These are phyloP conservation scores for Chytridium lagenaria DNA, from an alignment of 371 early-diverging fungal species.

Conservation along the genomic window DNA sequence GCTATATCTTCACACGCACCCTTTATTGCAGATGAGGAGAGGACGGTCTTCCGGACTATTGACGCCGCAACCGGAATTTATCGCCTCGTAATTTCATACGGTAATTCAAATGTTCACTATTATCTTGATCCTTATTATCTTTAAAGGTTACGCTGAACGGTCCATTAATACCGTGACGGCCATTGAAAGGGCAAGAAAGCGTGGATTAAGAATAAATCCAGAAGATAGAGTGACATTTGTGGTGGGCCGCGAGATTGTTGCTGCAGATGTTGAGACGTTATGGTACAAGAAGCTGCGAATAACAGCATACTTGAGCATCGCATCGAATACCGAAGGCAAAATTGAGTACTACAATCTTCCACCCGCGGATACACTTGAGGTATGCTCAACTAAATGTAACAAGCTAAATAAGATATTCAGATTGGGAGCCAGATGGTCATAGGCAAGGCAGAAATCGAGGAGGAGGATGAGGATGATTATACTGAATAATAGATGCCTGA, in stretches of 20 bases:
- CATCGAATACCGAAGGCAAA: constrained; percentile 44
- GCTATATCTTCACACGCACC: constrained; percentile 42
- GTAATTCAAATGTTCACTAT: constrained; percentile 16
- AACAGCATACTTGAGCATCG: constrained; percentile 31
- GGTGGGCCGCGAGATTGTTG: constrained; percentile 46
- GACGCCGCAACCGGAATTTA: constrained; percentile 51
- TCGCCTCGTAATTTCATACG: constrained; percentile 51
- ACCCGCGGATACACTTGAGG: constrained; percentile 46
- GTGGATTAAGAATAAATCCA: constrained; percentile 39
- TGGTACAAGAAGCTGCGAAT: constrained; percentile 30
- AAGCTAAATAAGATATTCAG: neutral
- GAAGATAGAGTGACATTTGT: constrained; percentile 45
- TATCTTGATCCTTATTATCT: neutral
- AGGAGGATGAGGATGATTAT: constrained; percentile 1
- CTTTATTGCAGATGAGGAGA: constrained; percentile 52
- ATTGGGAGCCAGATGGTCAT: constrained; percentile 21
- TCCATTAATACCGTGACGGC: constrained; percentile 46
- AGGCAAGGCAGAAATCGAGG: neutral
- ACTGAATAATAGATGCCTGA: neutral
- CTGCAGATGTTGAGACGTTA: constrained; percentile 9
- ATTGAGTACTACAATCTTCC: constrained; percentile 49
- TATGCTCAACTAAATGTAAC: neutral
- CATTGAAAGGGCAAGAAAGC: constrained; percentile 41
- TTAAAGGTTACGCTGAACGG: constrained; percentile 51
- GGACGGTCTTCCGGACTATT: constrained; percentile 48